phyloP scores from a whole-genome alignment of 257 asterid species.

The Solanum virginianum region DNA sequence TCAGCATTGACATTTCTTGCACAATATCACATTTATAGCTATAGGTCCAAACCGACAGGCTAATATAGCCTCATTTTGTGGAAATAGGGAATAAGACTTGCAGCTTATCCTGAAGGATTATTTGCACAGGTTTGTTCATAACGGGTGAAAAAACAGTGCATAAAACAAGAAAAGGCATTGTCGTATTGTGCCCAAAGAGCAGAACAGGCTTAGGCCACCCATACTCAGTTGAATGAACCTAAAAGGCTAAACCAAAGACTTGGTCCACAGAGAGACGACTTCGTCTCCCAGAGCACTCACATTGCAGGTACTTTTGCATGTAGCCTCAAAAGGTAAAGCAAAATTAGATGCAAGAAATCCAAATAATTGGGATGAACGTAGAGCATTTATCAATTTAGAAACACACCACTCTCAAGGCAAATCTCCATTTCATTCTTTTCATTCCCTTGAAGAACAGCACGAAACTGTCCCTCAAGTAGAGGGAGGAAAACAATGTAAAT shows the following conservation, averaged over 20 bases:
- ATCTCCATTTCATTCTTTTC: slow-evolving; percentile 78
- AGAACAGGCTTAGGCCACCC: background rate
- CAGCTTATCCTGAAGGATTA: background rate
- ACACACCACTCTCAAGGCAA: slow-evolving; percentile 97
- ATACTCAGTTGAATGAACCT: background rate
- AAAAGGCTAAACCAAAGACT: background rate
- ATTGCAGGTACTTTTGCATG: background rate
- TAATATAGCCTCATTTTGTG: background rate
- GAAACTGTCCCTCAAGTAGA: slow-evolving; percentile 90
- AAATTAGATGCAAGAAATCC: slow-evolving; percentile 6
- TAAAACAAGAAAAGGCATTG: background rate
- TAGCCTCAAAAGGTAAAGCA: background rate
- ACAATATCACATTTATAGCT: background rate
- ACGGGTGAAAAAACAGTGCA: background rate
- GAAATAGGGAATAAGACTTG: background rate
- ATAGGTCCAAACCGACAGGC: background rate
- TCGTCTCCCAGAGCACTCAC: background rate
- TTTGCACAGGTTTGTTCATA: background rate
- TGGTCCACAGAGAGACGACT: background rate
- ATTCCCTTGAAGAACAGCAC: slow-evolving; percentile 96
- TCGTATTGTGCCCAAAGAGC: background rate
- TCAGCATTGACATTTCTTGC: slow-evolving; percentile 3
- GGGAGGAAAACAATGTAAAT: slow-evolving; percentile 87
- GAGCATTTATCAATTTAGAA: background rate
- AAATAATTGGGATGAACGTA: background rate